Conservation (phyloP, 306 rosid genomes). For the Urtica urens region DNA sequence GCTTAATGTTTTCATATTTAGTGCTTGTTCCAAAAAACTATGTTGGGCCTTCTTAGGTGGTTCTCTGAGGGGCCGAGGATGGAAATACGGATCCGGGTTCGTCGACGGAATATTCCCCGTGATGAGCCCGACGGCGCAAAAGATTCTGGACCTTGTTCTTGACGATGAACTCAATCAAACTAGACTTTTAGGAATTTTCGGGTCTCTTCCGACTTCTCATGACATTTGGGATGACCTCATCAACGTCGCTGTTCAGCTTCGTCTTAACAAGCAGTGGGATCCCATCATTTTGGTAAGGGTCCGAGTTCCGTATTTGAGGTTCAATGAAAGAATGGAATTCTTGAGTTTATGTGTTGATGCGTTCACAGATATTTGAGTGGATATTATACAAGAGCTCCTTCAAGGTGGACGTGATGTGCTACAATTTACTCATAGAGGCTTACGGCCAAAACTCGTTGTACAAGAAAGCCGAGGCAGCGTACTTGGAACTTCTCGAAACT, state of each 20-base stretch:
- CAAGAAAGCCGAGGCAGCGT: slow-evolving; percentile 68
- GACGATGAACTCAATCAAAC: slow-evolving; percentile 38
- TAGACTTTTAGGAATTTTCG: slow-evolving; percentile 52
- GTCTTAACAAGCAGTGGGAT: slow-evolving; percentile 68
- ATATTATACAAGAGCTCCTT: slow-evolving; percentile 64
- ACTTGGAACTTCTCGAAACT: slow-evolving; percentile 67
- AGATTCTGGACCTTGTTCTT: slow-evolving; percentile 44
- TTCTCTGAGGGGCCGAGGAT: slow-evolving; percentile 82
- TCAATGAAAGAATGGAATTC: no score
- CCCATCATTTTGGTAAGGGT: slow-evolving; percentile 64
- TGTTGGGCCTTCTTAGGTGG: slow-evolving; percentile 47
- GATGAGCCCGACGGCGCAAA: slow-evolving; percentile 55
- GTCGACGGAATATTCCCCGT: slow-evolving; percentile 89
- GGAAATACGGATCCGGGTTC: slow-evolving; percentile 95
- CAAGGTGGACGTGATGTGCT: slow-evolving; percentile 81
- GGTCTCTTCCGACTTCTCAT: slow-evolving; percentile 57
- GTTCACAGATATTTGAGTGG: slow-evolving; percentile 91
- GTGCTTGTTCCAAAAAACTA: no score
- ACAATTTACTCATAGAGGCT: slow-evolving; percentile 85
- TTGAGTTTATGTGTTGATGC: no score
- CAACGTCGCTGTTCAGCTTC: slow-evolving; percentile 77
- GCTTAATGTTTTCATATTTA: no score
- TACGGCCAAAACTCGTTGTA: slow-evolving; percentile 56
- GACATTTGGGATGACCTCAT: slow-evolving; percentile 75
- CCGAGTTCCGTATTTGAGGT: background rate